Conservation (phyloP, 2,329 filamentous ascomycete species). For the Furcasterigmium sp. region DNA sequence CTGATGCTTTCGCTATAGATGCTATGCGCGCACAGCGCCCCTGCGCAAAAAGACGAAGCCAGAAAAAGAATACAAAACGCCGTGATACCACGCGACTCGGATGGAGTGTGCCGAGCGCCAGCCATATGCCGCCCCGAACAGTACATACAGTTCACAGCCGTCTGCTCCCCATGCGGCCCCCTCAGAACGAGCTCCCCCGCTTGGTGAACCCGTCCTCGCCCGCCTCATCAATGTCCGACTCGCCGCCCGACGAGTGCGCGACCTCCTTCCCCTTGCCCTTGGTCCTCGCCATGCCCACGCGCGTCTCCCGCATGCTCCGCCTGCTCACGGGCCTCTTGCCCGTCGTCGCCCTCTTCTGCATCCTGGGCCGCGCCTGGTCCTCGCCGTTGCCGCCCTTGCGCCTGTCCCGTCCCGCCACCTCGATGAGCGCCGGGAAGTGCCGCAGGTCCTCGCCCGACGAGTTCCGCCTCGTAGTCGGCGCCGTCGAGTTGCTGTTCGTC, state of each 20-base stretch:
- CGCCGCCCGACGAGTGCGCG: slow-evolving; percentile 22
- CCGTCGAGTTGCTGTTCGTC: slow-evolving; percentile 35
- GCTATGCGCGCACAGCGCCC: no score
- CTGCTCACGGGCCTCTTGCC: slow-evolving; percentile 32
- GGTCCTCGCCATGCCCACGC: slow-evolving; percentile 20
- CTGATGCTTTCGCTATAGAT: no score
- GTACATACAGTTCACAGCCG: not conserved
- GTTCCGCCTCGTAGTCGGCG: slow-evolving; percentile 43
- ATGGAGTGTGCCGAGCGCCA: no score
- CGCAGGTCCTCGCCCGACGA: slow-evolving; percentile 40
- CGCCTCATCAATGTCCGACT: slow-evolving; percentile 21
- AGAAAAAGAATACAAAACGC: no score
- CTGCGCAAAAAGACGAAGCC: no score
- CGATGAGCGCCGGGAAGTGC: slow-evolving; percentile 19
- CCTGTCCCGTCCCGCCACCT: slow-evolving; percentile 26
- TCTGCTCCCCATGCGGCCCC: not conserved
- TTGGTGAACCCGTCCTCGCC: slow-evolving; percentile 20
- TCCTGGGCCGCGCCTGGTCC: slow-evolving; percentile 15
- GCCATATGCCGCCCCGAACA: not conserved
- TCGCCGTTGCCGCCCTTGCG: slow-evolving; percentile 12
- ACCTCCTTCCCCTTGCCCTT: slow-evolving; percentile 47
- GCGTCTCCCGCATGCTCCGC: slow-evolving; percentile 35
- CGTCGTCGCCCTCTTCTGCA: slow-evolving; percentile 18
- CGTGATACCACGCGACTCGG: no score
- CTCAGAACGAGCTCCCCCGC: slow-evolving; percentile 38